Evolutionary conservation across 1,284 basidiomycete genomes (phyloP).

Genomic region (Phaffia rhodozyma): DNA sequence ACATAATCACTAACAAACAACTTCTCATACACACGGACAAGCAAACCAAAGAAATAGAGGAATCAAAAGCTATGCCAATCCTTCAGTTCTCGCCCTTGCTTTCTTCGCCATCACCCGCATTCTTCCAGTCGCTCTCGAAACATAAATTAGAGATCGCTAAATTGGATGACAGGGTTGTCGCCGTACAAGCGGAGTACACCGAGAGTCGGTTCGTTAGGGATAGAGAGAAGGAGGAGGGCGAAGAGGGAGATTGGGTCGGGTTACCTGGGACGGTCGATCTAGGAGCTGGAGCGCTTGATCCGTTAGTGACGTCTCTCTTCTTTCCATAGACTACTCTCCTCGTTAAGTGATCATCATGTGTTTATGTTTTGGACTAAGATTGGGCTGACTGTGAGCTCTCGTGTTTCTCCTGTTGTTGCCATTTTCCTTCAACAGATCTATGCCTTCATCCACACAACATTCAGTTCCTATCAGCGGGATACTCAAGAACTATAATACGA

Average conservation of each 20-base stretch:
- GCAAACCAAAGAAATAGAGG: neutral
- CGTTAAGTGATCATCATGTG: neutral
- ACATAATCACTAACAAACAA: no score
- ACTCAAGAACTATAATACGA: constrained; percentile 89
- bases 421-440: constrained; percentile 26
- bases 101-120: constrained; percentile 74
- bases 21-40: no score
- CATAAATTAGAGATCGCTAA: constrained; percentile 85
- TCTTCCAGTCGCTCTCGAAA: constrained; percentile 83
- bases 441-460: constrained; percentile 37
- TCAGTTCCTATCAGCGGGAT: constrained; percentile 42
- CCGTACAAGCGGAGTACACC: constrained; percentile 56
- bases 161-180: constrained; percentile 60
- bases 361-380: neutral
- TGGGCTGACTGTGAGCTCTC: neutral
- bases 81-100: constrained; percentile 78
- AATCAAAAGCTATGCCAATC: constrained; percentile 27
- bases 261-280: constrained; percentile 20
- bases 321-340: neutral
- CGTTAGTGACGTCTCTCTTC: neutral
- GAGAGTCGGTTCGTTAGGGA: constrained; percentile 62
- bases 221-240: constrained; percentile 38
- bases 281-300: neutral
- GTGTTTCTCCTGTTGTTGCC: neutral
- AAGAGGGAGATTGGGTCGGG: constrained; percentile 39